Evolutionary conservation across 768 basidiomycete species (phyloP).

Genomic region (Macrocybe gigantea): DNA sequence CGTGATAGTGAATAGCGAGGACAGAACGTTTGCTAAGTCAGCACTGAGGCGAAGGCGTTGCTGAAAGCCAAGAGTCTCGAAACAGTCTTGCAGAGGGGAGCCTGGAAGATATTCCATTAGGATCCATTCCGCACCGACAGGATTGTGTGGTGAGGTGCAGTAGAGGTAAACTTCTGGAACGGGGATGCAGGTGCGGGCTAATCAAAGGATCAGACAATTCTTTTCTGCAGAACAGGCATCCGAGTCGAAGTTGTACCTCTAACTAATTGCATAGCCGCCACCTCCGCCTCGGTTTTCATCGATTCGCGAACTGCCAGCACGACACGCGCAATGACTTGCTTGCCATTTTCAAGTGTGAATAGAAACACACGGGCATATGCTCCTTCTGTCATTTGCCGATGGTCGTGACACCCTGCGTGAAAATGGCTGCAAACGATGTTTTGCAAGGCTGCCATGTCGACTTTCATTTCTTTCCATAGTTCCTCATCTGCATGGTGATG

Average conservation of each 20-base stretch:
- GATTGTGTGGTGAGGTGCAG: conserved; percentile 11
- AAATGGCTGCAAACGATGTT: no score
- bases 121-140: conserved; percentile 11
- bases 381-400: no score
- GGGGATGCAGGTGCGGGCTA: conserved; percentile 10
- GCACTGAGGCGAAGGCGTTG: not conserved
- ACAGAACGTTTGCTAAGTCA: not conserved
- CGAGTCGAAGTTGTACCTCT: conserved; percentile 10
- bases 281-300: not conserved
- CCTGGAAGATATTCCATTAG: conserved; percentile 15
- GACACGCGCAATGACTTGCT: not conserved
- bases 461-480: no score
- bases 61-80: not conserved
- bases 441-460: no score
- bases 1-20: conserved; percentile 1
- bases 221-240: conserved; percentile 6
- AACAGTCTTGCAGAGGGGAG: conserved; percentile 4
- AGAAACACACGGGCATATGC: not conserved
- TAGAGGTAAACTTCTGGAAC: conserved; percentile 11
- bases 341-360: not conserved
- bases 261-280: not conserved
- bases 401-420: no score
- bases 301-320: not conserved
- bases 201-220: conserved; percentile 8
- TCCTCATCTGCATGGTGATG: no score